Evolutionary conservation across 768 basidiomycete genomes (phyloP).

Genomic region (Hericium erinaceus): DNA sequence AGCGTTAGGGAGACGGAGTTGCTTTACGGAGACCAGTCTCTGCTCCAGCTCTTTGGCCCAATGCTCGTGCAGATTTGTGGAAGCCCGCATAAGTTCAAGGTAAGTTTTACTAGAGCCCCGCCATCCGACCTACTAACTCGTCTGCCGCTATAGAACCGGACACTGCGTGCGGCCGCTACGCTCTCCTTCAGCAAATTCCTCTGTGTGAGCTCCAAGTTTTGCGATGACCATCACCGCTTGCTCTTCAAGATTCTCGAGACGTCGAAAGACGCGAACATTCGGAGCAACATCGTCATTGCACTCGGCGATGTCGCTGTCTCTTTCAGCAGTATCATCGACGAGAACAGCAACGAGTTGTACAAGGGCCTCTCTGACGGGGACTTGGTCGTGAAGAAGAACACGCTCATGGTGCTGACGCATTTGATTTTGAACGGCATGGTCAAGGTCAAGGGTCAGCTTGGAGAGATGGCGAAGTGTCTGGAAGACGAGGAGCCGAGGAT

Average conservation of each 20-base stretch:
- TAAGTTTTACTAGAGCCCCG: constrained; percentile 18
- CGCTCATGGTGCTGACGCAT: constrained; percentile 96
- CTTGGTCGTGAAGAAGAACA: constrained; percentile 95
- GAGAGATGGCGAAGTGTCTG: constrained; percentile 99
- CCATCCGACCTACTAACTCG: neutral
- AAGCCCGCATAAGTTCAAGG: constrained; percentile 87
- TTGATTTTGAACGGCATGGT: constrained; percentile 98
- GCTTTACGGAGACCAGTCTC: constrained; percentile 71
- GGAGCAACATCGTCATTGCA: constrained; percentile 95
- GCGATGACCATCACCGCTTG: constrained; percentile 79
- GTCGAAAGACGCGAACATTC: constrained; percentile 80
- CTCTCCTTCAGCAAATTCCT: constrained; percentile 93
- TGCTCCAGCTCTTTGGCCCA: constrained; percentile 81
- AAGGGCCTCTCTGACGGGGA: constrained; percentile 84
- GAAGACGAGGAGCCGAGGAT: constrained; percentile 86
- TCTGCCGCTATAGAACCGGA: constrained; percentile 53
- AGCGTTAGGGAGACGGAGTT: constrained; percentile 80
- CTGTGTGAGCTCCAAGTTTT: constrained; percentile 90
- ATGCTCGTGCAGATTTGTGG: constrained; percentile 87
- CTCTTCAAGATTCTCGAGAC: constrained; percentile 93
- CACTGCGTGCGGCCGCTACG: constrained; percentile 78
- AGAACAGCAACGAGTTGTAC: constrained; percentile 94
- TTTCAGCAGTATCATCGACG: constrained; percentile 95
- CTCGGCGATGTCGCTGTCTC: constrained; percentile 96
- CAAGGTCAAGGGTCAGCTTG: constrained; percentile 98